phyloP scores from a whole-genome alignment of 441 rosid species.

The Macaranga tanarius region DNA sequence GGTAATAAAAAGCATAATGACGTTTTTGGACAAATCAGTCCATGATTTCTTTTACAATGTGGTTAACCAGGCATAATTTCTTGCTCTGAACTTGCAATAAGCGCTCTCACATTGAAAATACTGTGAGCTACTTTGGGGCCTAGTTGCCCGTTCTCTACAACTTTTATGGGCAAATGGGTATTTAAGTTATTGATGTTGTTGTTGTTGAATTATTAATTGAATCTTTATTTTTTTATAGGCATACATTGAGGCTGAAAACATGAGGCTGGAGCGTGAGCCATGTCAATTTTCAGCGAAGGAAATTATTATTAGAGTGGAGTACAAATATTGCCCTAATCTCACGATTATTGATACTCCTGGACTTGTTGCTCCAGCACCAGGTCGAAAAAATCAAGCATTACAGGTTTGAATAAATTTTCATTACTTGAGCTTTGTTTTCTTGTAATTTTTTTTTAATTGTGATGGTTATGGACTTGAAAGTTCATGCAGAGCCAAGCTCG shows the following conservation, averaged over 20 bases:
- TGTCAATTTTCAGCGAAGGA: slow-evolving; percentile 82
- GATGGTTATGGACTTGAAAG: slow-evolving; percentile 15
- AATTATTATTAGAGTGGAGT: slow-evolving; percentile 77
- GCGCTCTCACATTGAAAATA: not conserved
- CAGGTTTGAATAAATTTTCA: slow-evolving; percentile 44
- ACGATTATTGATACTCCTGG: slow-evolving; percentile 96
- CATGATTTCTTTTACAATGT: not conserved
- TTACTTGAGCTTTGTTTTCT: not conserved
- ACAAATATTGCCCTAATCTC: slow-evolving; percentile 86
- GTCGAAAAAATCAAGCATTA: slow-evolving; percentile 67
- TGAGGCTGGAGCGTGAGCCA: slow-evolving; percentile 78
- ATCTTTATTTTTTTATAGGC: slow-evolving; percentile 37
- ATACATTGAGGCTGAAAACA: slow-evolving; percentile 82
- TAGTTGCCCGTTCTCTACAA: not conserved
- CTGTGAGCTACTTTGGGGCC: not conserved
- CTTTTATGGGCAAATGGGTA: not conserved
- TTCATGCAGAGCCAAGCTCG: slow-evolving; percentile 78
- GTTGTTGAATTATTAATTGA: not conserved
- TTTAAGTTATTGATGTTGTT: not conserved
- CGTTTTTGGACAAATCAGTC: no score
- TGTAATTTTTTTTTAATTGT: slow-evolving; percentile 12
- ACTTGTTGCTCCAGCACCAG: slow-evolving; percentile 91
- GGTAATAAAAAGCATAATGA: no score
- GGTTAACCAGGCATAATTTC: not conserved
- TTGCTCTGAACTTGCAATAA: not conserved